Percentiles rank a stretch among this genome's conserved stretches.
Conservation (phyloP, 2,329 filamentous ascomycete genomes). For the Exophiala aquamarina region DNA sequence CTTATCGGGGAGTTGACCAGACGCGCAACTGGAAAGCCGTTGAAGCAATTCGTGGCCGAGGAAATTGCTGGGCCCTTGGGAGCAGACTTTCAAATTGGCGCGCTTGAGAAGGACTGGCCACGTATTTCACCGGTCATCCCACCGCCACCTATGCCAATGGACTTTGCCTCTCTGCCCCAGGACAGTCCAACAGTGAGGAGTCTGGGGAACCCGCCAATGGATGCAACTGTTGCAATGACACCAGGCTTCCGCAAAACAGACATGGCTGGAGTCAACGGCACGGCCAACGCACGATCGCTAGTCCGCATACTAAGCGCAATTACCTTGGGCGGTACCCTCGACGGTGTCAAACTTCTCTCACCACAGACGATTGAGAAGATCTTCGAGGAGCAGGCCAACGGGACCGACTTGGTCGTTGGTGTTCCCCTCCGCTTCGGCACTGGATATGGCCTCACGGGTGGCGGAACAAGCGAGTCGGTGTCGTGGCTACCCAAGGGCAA, state of each 20-base stretch:
- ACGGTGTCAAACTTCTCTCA: conserved; percentile 40
- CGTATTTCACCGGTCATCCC: conserved; percentile 41
- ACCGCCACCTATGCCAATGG: conserved; percentile 16
- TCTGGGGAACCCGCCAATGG: conserved; percentile 30
- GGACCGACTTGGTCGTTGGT: conserved; percentile 42
- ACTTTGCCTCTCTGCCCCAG: conserved; percentile 23
- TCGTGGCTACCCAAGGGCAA: conserved; percentile 35
- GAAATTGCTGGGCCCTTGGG: conserved; percentile 44
- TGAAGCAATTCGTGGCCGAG: conserved; percentile 46
- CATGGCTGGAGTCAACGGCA: conserved; percentile 46
- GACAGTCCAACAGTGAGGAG: conserved; percentile 34
- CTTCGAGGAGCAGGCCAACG: conserved; percentile 45
- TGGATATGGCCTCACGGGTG: conserved; percentile 40
- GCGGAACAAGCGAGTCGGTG: conserved; percentile 25
- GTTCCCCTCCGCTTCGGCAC: conserved; percentile 42
- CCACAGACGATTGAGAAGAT: conserved; percentile 45
- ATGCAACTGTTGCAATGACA: conserved; percentile 27
- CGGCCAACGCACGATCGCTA: conserved; percentile 46
- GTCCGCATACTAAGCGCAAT: conserved; percentile 44
- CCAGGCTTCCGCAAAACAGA: conserved; percentile 41
- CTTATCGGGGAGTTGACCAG: conserved; percentile 46
- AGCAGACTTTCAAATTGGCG: conserved; percentile 51
- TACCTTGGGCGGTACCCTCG: conserved; percentile 34
- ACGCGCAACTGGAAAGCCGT: conserved; percentile 40
- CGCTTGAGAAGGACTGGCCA: conserved; percentile 41